phyloP scores from a whole-genome alignment of 176 grass and related monocot genomes.

The Olyra latifolia region DNA sequence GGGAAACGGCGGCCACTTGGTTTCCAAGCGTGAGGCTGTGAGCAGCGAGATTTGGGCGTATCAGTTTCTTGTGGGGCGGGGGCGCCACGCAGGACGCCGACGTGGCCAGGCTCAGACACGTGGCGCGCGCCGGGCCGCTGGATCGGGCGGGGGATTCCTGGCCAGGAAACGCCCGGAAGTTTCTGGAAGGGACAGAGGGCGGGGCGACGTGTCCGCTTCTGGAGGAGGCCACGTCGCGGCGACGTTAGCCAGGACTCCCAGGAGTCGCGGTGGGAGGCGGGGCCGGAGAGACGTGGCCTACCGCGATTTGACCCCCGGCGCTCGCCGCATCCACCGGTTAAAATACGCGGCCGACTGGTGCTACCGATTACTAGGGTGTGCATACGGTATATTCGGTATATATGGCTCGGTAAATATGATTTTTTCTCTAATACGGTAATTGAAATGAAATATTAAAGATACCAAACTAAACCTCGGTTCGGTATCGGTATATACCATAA shows the following conservation, averaged over 20 bases:
- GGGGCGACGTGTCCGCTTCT: constrained; percentile 38
- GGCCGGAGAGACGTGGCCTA: constrained; percentile 31
- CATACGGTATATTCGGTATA: no score
- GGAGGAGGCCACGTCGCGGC: neutral
- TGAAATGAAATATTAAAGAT: no score
- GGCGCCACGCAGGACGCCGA: constrained; percentile 67
- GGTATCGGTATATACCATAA: no score
- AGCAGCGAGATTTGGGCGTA: constrained; percentile 54
- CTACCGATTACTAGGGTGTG: no score
- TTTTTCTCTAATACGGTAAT: no score
- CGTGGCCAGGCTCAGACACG: constrained; percentile 33
- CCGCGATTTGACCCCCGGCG: constrained; percentile 16
- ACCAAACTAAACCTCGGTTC: no score
- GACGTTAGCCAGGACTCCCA: neutral
- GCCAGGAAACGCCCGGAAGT: constrained; percentile 70
- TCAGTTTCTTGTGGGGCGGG: constrained; percentile 62
- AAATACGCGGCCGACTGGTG: constrained; percentile 13
- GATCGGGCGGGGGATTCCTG: constrained; percentile 47
- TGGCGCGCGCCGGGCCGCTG: constrained; percentile 47
- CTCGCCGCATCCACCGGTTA: constrained; percentile 43
- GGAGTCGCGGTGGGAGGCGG: neutral
- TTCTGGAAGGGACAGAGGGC: constrained; percentile 69
- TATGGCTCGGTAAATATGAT: no score
- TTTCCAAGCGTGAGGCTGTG: constrained; percentile 44
- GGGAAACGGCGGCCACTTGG: constrained; percentile 23